Evolutionary conservation across 2,329 filamentous ascomycete genomes (phyloP), one percentile per base, ranked within the genome.

Genomic region (Sporothrix dimorphospora): DNA sequence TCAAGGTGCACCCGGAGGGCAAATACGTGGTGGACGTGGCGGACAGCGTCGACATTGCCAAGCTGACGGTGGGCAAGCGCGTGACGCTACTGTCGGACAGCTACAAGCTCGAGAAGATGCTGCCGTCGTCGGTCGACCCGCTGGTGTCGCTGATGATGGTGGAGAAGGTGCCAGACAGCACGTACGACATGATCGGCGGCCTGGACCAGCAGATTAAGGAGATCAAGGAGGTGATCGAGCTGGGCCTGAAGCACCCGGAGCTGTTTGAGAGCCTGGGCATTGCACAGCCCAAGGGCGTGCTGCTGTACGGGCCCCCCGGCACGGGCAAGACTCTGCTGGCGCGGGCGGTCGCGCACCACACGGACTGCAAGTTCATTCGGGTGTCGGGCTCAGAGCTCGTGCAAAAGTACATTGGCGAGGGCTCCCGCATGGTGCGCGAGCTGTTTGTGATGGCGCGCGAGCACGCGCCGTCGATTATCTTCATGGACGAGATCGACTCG

Each of bases 131-230:
- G 24, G 96, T 99, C 80, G 96, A 99, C 80, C 96, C 96, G 49
- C 92, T 99, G 72, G 96, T 99, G 72, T 99, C 96, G 47, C 92
- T 99, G 81, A 99, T 99, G 96, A 99, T 99, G 96, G 96, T 99
- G 69, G 96, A 99, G 82, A 99, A 99, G 87, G 96, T 99, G 19
- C 96, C 96, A 19, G 96, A 99, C 86, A 98, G 94, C 85, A 99
- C 96, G 81, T 99, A 99, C 86, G 96, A 99, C 85, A 99, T 99
- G 96, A 99, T 99, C 81, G 96, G 96, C 84, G 96, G 96, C 77
- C 86, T 99, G 74, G 96, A 99, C 81, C 95, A 99, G 82, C 96
- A 99, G 81, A 98, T 99, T 86, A 98, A 99, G 85, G 96, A 99
- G 82, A 99, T 99, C 87, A 99, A 99, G 85, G 96, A 99, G 84